These are phyloP conservation scores for Rhipidocladum racemiflorum DNA, from an alignment of 176 grass and related monocot genomes.

Conservation along the genomic window DNA sequence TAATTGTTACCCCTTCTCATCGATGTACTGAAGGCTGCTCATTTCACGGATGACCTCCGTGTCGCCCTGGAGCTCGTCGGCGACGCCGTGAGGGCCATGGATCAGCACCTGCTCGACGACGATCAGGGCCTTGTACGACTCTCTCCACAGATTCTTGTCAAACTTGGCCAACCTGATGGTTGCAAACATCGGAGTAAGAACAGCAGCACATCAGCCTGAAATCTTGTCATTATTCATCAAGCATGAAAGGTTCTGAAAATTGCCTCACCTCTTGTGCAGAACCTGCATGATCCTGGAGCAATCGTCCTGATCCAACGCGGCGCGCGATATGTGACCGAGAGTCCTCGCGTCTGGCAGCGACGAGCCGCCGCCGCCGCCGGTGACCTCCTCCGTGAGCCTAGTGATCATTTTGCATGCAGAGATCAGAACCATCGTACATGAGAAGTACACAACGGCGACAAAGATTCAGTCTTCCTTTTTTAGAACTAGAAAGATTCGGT, in stretches of 20 bases:
- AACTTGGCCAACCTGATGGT: neutral
- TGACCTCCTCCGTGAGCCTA: slow-evolving; percentile 28
- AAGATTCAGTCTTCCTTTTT: neutral
- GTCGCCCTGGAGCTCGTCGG: neutral
- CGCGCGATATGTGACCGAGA: neutral
- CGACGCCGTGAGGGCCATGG: neutral
- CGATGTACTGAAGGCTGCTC: neutral
- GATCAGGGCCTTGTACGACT: neutral
- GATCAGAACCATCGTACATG: neutral
- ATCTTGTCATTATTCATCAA: neutral
- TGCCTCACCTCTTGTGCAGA: neutral
- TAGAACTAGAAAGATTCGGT: neutral
- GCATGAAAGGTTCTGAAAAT: neutral
- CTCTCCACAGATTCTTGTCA: neutral
- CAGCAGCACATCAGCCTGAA: neutral
- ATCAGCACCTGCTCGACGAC: neutral
- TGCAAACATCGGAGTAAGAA: neutral
- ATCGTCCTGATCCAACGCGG: neutral
- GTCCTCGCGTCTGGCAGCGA: neutral
- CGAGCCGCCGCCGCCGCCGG: neutral
- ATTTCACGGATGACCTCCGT: neutral
- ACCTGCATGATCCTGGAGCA: neutral
- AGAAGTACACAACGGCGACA: neutral
- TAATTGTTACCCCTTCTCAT: neutral
- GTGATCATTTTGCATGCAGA: slow-evolving; percentile 1